Evolutionary conservation across 257 asterid genomes (phyloP).

Genomic region (Solanum appendiculatum): DNA sequence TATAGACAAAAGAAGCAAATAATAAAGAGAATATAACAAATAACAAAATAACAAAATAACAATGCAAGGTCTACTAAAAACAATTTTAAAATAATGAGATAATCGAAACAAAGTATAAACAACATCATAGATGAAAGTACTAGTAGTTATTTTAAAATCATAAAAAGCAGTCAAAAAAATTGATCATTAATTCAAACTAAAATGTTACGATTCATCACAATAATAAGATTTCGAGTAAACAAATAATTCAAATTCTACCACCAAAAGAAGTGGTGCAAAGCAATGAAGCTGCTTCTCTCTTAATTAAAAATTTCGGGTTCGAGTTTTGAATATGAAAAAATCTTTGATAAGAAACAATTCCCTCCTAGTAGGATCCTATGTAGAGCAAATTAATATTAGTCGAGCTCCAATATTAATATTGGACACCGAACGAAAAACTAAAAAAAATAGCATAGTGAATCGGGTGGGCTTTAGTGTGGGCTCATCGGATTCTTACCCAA

Average conservation of each 20-base stretch:
- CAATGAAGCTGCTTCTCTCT: no score
- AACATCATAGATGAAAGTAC: background rate
- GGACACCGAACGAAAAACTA: rapidly evolving
- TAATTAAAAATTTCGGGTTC: no score
- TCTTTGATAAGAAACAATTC: no score
- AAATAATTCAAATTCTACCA: background rate
- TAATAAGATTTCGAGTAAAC: background rate
- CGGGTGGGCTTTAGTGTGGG: conserved; percentile 17
- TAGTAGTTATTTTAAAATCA: background rate
- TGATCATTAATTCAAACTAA: background rate
- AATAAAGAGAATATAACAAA: background rate
- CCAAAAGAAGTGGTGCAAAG: no score
- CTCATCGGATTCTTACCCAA: conserved; percentile 11
- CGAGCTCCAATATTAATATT: no score
- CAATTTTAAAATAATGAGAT: no score
- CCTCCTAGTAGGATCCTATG: no score
- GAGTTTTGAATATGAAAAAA: no score
- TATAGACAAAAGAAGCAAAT: no score
- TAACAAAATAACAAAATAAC: no score
- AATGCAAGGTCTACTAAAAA: background rate
- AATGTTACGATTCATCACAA: background rate
- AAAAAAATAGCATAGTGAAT: background rate
- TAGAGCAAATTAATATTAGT: rapidly evolving
- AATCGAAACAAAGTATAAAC: no score
- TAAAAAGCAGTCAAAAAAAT: background rate